A percentile compares a stretch with the other conserved stretches of the same genome.
These are phyloP conservation scores for Fusarium pseudonygamai DNA, from an alignment of 2,329 filamentous ascomycete genomes.

Conservation along the genomic window DNA sequence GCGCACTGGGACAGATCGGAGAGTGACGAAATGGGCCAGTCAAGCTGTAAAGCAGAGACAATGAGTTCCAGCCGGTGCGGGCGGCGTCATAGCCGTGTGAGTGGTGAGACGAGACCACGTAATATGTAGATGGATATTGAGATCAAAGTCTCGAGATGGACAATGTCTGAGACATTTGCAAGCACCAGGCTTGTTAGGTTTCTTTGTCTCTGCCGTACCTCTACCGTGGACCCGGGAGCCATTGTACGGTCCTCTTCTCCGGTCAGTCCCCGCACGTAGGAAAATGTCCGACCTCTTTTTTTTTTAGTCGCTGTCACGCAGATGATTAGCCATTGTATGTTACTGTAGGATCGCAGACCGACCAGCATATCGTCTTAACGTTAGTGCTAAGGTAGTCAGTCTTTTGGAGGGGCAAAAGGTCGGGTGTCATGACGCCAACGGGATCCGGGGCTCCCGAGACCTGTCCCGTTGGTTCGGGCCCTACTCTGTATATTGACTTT, in stretches of 20 bases:
- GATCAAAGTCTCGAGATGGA: background rate
- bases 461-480: constrained; percentile 4
- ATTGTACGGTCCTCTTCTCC: constrained; percentile 7
- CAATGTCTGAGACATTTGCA: constrained; percentile 23
- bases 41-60: background rate
- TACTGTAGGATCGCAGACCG: constrained; percentile 31
- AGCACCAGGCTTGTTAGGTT: background rate
- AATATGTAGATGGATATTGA: background rate
- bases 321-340: background rate
- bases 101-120: background rate
- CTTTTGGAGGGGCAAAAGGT: background rate
- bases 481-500: too few relatives aligned
- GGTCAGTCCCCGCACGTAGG: constrained; percentile 2
- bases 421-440: background rate
- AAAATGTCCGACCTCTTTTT: constrained; percentile 33
- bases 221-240: constrained; percentile 26
- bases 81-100: constrained; percentile 12
- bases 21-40: constrained; percentile 29
- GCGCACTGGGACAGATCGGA: constrained; percentile 14
- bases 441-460: background rate
- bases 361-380: background rate
- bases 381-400: background rate
- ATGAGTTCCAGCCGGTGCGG: constrained; percentile 16
- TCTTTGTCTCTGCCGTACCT: constrained; percentile 16
- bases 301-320: constrained; percentile 8